These are phyloP conservation scores for Paragyromitra xinjiangensis DNA, from an alignment of 495 filamentous ascomycete genomes.

Conservation along the genomic window DNA sequence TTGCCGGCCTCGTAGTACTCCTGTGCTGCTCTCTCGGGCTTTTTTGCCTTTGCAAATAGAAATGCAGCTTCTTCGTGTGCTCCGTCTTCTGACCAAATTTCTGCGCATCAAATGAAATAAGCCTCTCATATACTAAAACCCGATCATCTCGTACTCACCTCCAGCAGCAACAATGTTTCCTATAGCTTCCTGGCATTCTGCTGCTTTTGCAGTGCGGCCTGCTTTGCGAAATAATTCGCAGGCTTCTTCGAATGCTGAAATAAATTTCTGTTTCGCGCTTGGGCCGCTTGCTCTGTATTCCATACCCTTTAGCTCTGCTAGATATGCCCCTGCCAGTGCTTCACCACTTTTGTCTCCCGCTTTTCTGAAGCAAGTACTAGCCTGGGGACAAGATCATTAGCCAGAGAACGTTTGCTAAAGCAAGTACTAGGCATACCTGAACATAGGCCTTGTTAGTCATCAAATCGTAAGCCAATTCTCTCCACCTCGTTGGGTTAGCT, in stretches of 20 bases:
- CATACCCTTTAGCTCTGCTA: slow-evolving; percentile 20
- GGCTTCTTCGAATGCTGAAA: slow-evolving; percentile 13
- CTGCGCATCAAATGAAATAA: slow-evolving; percentile 1
- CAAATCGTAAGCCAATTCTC: slow-evolving; percentile 22
- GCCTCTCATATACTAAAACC: background rate
- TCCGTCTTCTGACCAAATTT: slow-evolving; percentile 15
- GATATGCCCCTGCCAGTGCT: slow-evolving; percentile 32
- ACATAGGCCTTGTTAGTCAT: slow-evolving; percentile 22
- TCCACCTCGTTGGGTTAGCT: slow-evolving; percentile 9
- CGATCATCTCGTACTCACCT: slow-evolving; percentile 1
- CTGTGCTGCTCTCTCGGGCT: slow-evolving; percentile 4
- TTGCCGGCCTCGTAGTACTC: slow-evolving; percentile 26
- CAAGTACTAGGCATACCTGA: background rate
- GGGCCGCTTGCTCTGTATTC: slow-evolving; percentile 16
- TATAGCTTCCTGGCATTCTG: slow-evolving; percentile 22
- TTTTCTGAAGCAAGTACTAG: slow-evolving; percentile 24
- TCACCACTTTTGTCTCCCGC: slow-evolving; percentile 11
- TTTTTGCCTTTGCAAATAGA: slow-evolving; percentile 14
- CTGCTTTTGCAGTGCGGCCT: slow-evolving; percentile 27
- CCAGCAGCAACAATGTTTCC: slow-evolving; percentile 14
- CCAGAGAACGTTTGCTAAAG: too few relatives aligned
- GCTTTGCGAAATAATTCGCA: slow-evolving; percentile 19
- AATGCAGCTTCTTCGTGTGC: slow-evolving; percentile 38
- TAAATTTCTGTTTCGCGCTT: background rate
- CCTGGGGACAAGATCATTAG: background rate